These are phyloP conservation scores for Fraxinus excelsior DNA, from an alignment of 257 asterid species.

Conservation along the genomic window DNA sequence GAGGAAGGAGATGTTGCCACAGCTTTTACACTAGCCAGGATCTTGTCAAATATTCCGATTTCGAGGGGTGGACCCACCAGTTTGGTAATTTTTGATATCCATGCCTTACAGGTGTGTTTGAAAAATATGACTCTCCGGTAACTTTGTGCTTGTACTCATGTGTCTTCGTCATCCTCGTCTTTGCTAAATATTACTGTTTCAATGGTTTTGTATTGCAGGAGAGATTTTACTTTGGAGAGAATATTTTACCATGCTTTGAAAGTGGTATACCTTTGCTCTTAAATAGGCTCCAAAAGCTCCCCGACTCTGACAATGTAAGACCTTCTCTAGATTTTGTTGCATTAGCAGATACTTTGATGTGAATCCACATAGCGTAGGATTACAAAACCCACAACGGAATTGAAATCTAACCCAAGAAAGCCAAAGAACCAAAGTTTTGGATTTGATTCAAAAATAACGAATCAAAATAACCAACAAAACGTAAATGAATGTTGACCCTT, in stretches of 20 bases:
- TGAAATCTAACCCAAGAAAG: no score
- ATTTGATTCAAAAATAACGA: no score
- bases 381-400: no score
- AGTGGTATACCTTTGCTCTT: conserved; percentile 94
- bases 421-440: no score
- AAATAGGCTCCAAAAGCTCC: conserved; percentile 88
- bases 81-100: conserved; percentile 90
- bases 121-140: conserved; percentile 15
- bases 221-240: conserved; percentile 96
- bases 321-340: conserved; percentile 21
- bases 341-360: conserved; percentile 8
- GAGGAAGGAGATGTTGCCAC: conserved; percentile 99
- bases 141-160: conserved; percentile 8
- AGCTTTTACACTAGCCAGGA: conserved; percentile 95
- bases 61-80: conserved; percentile 95
- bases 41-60: conserved; percentile 87
- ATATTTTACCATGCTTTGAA: conserved; percentile 90
- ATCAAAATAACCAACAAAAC: no score
- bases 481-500: no score
- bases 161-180: conserved; percentile 11
- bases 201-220: conserved; percentile 50
- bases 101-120: conserved; percentile 84
- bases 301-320: conserved; percentile 91
- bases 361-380: no score
- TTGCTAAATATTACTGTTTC: conserved; percentile 18